These are phyloP conservation scores for Nemania sp. DNA, from an alignment of 2,329 filamentous ascomycete species.

Conservation along the genomic window DNA sequence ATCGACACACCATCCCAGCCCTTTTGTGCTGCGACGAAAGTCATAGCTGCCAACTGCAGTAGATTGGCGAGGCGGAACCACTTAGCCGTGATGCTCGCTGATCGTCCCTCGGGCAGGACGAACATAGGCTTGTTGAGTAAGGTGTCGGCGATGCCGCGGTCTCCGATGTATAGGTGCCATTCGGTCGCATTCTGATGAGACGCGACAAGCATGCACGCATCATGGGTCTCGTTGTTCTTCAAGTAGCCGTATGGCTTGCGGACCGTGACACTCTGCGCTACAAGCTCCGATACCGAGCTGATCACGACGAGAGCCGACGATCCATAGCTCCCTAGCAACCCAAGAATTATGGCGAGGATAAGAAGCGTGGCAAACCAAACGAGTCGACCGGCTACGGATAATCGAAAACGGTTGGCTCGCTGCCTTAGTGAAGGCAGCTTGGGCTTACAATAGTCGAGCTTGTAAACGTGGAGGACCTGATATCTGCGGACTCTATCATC, in stretches of 20 bases:
- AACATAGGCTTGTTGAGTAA: slow-evolving; percentile 39
- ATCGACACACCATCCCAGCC: slow-evolving; percentile 31
- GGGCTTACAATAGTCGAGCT: neutral
- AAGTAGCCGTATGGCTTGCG: slow-evolving; percentile 29
- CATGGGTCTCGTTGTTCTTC: slow-evolving; percentile 33
- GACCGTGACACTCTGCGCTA: slow-evolving; percentile 18
- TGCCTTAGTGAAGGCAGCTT: neutral
- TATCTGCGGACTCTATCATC: neutral
- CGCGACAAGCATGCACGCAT: slow-evolving; percentile 36
- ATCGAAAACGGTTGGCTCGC: neutral
- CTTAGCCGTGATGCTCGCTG: neutral
- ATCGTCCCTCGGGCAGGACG: slow-evolving; percentile 9
- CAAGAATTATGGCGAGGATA: slow-evolving; percentile 16
- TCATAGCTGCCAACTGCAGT: slow-evolving; percentile 34
- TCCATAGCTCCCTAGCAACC: slow-evolving; percentile 26
- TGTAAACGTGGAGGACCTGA: neutral
- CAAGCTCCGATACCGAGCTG: slow-evolving; percentile 27
- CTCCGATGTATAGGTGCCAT: slow-evolving; percentile 36
- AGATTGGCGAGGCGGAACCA: slow-evolving; percentile 32
- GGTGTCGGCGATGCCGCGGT: slow-evolving; percentile 33
- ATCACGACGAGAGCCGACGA: slow-evolving; percentile 27
- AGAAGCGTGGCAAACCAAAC: neutral
- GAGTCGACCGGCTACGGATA: neutral
- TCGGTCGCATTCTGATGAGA: slow-evolving; percentile 33
- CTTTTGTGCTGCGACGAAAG: slow-evolving; percentile 33